Conservation (phyloP, 208 protist species). For the Endotrypanum monterogeii region DNA sequence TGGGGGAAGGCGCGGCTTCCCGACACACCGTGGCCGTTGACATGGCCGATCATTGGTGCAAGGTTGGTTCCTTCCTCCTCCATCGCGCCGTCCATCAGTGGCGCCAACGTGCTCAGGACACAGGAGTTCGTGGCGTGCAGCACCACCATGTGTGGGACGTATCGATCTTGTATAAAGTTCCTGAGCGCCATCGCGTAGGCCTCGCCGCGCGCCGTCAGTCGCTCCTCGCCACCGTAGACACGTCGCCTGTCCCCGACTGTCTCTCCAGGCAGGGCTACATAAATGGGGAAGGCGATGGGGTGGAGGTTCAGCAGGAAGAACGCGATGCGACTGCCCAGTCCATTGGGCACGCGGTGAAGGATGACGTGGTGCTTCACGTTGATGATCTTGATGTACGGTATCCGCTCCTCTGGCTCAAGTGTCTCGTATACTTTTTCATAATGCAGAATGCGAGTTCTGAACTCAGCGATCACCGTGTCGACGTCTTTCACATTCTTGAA, state of each 20-base stretch:
- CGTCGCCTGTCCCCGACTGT: slow-evolving; percentile 66
- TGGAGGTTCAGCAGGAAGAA: slow-evolving; percentile 92
- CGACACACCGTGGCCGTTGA: neutral
- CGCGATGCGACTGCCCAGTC: slow-evolving; percentile 76
- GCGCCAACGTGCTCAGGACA: slow-evolving; percentile 71
- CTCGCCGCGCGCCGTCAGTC: slow-evolving; percentile 65
- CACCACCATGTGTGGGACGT: slow-evolving; percentile 83
- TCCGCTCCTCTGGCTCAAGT: slow-evolving; percentile 52
- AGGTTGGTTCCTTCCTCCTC: slow-evolving; percentile 15
- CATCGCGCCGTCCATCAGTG: slow-evolving; percentile 46
- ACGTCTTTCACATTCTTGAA: slow-evolving; percentile 87
- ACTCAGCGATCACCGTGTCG: slow-evolving; percentile 74
- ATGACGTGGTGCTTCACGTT: slow-evolving; percentile 90
- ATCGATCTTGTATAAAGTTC: slow-evolving; percentile 82
- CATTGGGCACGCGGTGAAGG: slow-evolving; percentile 69
- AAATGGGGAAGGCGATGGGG: slow-evolving; percentile 84
- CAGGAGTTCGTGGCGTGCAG: slow-evolving; percentile 82
- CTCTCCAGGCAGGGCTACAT: slow-evolving; percentile 82
- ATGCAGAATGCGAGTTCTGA: slow-evolving; percentile 76
- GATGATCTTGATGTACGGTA: slow-evolving; percentile 89
- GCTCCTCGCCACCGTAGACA: slow-evolving; percentile 79
- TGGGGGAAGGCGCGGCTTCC: neutral
- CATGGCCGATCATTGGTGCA: neutral
- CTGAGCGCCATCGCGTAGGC: slow-evolving; percentile 66
- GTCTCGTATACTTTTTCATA: slow-evolving; percentile 93